Evolutionary conservation across 495 filamentous ascomycete species (phyloP).

Genomic region (Neurospora intermedia): DNA sequence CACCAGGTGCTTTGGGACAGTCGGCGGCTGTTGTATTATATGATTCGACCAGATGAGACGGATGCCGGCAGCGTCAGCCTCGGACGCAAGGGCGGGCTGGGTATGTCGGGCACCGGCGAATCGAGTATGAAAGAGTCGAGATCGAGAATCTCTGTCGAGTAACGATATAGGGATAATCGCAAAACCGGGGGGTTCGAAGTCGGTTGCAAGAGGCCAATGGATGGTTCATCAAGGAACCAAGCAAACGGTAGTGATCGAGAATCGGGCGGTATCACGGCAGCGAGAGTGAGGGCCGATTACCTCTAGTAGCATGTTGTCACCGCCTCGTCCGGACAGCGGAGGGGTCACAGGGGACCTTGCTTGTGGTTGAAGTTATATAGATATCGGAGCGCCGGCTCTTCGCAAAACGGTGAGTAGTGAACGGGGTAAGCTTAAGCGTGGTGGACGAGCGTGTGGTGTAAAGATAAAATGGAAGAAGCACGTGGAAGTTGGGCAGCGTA

Average conservation of each 20-base stretch:
- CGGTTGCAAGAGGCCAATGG: not conserved
- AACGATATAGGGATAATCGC: not conserved
- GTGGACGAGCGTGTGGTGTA: not conserved
- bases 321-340: constrained; percentile 5
- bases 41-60: not conserved
- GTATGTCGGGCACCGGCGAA: not conserved
- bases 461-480: not conserved
- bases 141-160: not conserved
- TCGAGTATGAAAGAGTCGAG: not conserved
- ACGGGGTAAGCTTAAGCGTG: not conserved
- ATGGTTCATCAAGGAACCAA: constrained; percentile 1
- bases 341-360: not conserved
- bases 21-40: not conserved
- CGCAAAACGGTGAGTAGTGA: not conserved
- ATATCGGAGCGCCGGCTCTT: not conserved
- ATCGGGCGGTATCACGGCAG: constrained; percentile 8
- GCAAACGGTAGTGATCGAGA: not conserved
- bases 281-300: constrained; percentile 4
- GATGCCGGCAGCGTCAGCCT: not conserved
- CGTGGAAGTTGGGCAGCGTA: not conserved
- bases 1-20: not conserved
- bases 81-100: not conserved
- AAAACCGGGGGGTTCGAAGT: not conserved
- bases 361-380: not conserved
- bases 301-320: constrained; percentile 26